Percentiles rank a stretch among this genome's conserved stretches.
Evolutionary conservation across 139 green algal genomes (phyloP).

Genomic region (Yamagishiella unicocca): DNA sequence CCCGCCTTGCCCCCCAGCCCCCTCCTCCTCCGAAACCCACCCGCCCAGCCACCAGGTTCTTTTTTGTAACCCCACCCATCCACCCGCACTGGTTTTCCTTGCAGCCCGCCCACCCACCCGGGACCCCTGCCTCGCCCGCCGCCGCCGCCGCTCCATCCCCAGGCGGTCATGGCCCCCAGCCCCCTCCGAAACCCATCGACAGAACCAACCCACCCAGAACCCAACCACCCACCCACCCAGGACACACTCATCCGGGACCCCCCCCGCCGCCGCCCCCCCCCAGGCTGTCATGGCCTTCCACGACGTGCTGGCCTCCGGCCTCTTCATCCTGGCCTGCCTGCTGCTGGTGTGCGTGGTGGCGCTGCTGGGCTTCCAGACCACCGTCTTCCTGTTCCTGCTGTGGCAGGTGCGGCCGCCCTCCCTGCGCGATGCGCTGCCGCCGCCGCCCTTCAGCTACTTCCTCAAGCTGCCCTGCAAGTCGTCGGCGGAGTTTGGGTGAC

Average conservation of each 20-base stretch:
- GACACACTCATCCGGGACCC: neutral
- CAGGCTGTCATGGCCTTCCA: slow-evolving; percentile 44
- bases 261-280: neutral
- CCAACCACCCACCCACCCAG: neutral
- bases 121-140: neutral
- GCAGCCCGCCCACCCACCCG: neutral
- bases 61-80: too few relatives aligned
- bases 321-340: slow-evolving; percentile 27
- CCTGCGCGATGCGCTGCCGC: slow-evolving; percentile 30
- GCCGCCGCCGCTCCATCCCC: neutral
- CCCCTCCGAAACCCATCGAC: too few relatives aligned
- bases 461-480: slow-evolving; percentile 43
- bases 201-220: neutral
- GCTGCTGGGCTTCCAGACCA: slow-evolving; percentile 35
- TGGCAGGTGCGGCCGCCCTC: slow-evolving; percentile 43
- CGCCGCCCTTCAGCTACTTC: slow-evolving; percentile 39
- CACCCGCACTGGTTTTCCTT: neutral
- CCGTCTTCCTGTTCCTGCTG: slow-evolving; percentile 42
- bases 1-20: neutral
- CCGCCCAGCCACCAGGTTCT: neutral
- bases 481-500: slow-evolving; percentile 28
- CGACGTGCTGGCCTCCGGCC: slow-evolving; percentile 19
- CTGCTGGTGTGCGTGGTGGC: neutral
- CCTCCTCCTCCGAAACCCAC: neutral
- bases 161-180: too few relatives aligned